phyloP scores from a whole-genome alignment of 2,329 filamentous ascomycete species.

The Pseudogymnoascus sp. region DNA sequence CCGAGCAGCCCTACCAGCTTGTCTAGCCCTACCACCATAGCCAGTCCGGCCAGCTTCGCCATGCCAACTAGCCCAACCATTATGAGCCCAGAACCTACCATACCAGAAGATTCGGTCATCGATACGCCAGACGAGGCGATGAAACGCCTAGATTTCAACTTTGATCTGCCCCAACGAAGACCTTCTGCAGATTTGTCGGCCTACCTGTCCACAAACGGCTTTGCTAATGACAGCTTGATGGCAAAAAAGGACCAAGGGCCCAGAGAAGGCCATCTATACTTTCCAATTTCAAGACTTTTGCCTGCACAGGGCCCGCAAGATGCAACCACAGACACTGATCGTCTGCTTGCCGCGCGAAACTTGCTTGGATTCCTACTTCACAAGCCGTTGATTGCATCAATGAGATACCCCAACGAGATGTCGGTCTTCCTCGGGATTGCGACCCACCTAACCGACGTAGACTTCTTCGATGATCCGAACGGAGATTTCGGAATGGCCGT shows the following conservation, averaged over 20 bases:
- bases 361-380: conserved; percentile 59
- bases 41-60: conserved; percentile 36
- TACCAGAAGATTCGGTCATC: neutral
- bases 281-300: conserved; percentile 33
- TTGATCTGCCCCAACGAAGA: conserved; percentile 29
- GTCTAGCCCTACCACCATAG: conserved; percentile 16
- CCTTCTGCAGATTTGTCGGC: conserved; percentile 28
- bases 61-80: conserved; percentile 40
- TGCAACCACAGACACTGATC: conserved; percentile 41
- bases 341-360: conserved; percentile 53
- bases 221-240: conserved; percentile 20
- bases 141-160: conserved; percentile 40
- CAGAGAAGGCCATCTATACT: conserved; percentile 45
- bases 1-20: conserved; percentile 8
- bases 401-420: conserved; percentile 44
- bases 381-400: conserved; percentile 55
- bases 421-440: conserved; percentile 48
- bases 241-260: conserved; percentile 26
- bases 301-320: conserved; percentile 32
- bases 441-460: conserved; percentile 47
- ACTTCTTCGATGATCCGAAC: conserved; percentile 49
- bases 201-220: conserved; percentile 19
- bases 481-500: conserved; percentile 53
- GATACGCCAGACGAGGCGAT: conserved; percentile 27
- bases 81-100: neutral